Conservation (phyloP, 768 basidiomycete species). For the Plicaturopsis crispa region DNA sequence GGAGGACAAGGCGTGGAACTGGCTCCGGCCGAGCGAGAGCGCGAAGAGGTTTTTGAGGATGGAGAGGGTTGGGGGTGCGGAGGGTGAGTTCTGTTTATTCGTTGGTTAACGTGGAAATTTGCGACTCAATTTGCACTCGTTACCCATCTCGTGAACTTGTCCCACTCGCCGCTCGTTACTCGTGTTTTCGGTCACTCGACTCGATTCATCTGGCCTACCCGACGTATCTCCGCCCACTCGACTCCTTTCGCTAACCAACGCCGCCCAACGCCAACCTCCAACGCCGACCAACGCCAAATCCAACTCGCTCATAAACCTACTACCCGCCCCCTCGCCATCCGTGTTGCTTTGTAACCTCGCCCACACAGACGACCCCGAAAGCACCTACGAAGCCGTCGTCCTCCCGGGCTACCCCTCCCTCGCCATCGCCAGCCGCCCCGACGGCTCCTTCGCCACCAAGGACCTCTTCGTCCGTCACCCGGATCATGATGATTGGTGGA, state of each 20-base stretch:
- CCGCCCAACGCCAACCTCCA: neutral
- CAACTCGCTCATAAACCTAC: slow-evolving; percentile 4
- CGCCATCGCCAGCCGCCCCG: slow-evolving; percentile 33
- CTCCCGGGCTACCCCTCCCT: slow-evolving; percentile 3
- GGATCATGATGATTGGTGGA: slow-evolving; percentile 26
- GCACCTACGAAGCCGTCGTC: neutral
- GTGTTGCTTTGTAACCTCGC: neutral
- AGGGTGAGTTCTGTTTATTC: too few species aligned
- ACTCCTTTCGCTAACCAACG: too few species aligned
- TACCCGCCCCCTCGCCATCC: neutral
- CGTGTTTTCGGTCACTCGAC: too few species aligned
- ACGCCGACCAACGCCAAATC: slow-evolving; percentile 18
- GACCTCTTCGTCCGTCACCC: slow-evolving; percentile 47
- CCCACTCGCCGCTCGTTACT: too few species aligned
- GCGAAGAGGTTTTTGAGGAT: too few species aligned
- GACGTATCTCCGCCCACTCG: too few species aligned
- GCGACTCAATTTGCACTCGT: too few species aligned
- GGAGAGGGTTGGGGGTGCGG: too few species aligned
- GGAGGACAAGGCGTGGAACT: slow-evolving; percentile 51
- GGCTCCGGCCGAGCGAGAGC: slow-evolving; percentile 33
- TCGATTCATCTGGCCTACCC: too few species aligned
- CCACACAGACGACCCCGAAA: neutral
- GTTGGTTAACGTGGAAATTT: too few species aligned
- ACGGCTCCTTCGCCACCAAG: slow-evolving; percentile 47
- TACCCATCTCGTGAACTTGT: too few species aligned